A percentile compares a stretch with the other conserved stretches of the same genome.
phyloP scores from a whole-genome alignment of 306 rosid species.

The Quercus mongolica region DNA sequence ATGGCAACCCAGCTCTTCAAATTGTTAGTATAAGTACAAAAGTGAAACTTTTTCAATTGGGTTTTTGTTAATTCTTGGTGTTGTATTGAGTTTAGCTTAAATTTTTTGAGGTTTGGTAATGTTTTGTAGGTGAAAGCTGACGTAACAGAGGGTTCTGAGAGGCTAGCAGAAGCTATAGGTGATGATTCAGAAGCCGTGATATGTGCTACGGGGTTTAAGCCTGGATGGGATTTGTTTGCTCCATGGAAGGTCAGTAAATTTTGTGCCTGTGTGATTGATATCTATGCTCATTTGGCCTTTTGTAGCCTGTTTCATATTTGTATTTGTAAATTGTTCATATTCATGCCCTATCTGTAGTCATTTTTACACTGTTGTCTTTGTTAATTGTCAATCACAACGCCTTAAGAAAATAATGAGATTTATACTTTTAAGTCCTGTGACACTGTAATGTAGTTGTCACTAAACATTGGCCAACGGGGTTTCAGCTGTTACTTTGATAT shows the following conservation, averaged over 20 bases:
- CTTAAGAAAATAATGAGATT: neutral
- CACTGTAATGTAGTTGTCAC: neutral
- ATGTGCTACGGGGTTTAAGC: conserved; percentile 87
- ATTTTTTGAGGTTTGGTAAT: conserved; percentile 4
- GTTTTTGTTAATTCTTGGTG: conserved; percentile 5
- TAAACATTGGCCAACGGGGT: neutral
- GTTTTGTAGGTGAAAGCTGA: conserved; percentile 79
- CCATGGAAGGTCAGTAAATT: conserved; percentile 84
- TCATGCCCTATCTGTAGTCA: neutral
- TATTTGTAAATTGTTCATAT: neutral
- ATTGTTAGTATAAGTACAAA: conserved; percentile 49
- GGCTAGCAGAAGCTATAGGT: conserved; percentile 76
- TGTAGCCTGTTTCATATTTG: neutral
- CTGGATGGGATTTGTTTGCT: conserved; percentile 84
- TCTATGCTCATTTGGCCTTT: neutral
- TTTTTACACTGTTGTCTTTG: neutral
- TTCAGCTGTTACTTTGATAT: no score
- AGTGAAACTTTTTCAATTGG: neutral
- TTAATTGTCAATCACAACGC: neutral
- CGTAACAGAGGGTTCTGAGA: conserved; percentile 84
- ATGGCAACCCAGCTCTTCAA: conserved; percentile 67
- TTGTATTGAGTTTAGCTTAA: neutral
- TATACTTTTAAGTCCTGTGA: neutral
- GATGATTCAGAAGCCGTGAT: conserved; percentile 85
- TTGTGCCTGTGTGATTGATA: neutral